Evolutionary conservation across 768 basidiomycete species (phyloP), one percentile per base, ranked within the genome.

Genomic region (Leccinum subgranulosum): DNA sequence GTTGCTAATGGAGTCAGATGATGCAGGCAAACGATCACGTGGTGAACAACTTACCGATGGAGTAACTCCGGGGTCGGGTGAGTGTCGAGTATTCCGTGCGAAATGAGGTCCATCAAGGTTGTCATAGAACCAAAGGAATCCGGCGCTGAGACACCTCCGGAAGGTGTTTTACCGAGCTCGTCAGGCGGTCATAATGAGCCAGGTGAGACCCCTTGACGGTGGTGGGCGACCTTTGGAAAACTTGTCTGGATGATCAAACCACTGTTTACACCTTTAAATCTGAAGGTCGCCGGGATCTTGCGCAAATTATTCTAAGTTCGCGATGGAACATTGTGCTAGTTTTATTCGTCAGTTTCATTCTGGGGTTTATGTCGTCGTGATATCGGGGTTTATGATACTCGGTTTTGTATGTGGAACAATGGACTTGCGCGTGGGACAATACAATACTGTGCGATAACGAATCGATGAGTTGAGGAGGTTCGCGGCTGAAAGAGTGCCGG

Each of bases 201-300:
- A 34, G 64, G 50, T 47, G 56, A 61, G 63, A 60, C 48, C 58
- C 75, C 77, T 66, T 79, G 77, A 79, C 77, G 77, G 73, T 77
- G 69, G 76, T 75, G 77, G 78, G 77, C 77, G 77, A 74, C 77
- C 73, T 74, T 79, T 66, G 72, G 77, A 71, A 67, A 66, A 60
- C 68, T 78, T 64, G 72, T 73, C 59, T 78, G 73, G 76, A 69
- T 78, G 57, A 73, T 74, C 60, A 69, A 71, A 65, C 76, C 75
- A 50, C 58, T 76, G 54, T 66, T 76, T 61, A 66, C 76, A 62
- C 77, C 76, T 55, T 68, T 78, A 64, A 64, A 74, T 65, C 75
- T 77, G 70, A 79, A 72, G 75, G 77, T 79, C 74, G 77, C 77
- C 78, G 78, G 69, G 77, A 74, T 69, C 65, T 67, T 79, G 65